phyloP scores from a whole-genome alignment of 257 asterid species.

The Plantago elongata region DNA sequence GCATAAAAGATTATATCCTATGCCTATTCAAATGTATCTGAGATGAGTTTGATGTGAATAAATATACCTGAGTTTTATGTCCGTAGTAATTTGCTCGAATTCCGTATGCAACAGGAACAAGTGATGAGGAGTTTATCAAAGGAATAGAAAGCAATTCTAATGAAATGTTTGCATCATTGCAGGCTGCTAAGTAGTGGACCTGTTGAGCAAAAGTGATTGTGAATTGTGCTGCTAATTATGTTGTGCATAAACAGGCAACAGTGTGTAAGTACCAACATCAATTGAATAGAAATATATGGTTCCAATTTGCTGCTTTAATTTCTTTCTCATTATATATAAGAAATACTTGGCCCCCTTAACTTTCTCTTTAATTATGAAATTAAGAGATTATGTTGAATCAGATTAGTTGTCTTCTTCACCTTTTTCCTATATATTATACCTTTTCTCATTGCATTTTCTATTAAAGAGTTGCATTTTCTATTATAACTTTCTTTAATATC shows the following conservation, averaged over 20 bases:
- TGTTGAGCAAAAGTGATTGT: constrained; percentile 35
- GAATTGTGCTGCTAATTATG: constrained; percentile 56
- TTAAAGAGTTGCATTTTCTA: not conserved
- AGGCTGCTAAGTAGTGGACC: constrained; percentile 46
- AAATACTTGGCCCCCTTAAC: constrained; percentile 35
- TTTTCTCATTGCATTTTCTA: too few relatives aligned
- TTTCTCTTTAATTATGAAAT: constrained; percentile 51
- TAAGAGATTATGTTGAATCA: constrained; percentile 16
- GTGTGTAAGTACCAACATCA: constrained; percentile 27
- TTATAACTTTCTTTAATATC: too few relatives aligned
- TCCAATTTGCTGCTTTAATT: constrained; percentile 1
- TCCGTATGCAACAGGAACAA: constrained; percentile 11
- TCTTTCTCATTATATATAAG: constrained; percentile 18
- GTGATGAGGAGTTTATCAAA: constrained; percentile 19
- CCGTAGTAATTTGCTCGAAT: constrained; percentile 17
- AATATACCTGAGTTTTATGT: constrained; percentile 12
- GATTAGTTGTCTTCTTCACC: not conserved
- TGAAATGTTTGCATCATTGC: constrained; percentile 33
- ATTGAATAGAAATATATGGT: constrained; percentile 16
- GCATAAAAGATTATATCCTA: constrained; percentile 8
- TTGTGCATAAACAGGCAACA: constrained; percentile 49
- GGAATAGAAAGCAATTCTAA: constrained; percentile 14
- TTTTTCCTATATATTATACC: too few relatives aligned
- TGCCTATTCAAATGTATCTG: not conserved
- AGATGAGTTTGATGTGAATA: not conserved